A percentile compares a stretch with the other conserved stretches of the same genome.
Evolutionary conservation across 306 rosid genomes (phyloP).

Genomic region (Vicia villosa): DNA sequence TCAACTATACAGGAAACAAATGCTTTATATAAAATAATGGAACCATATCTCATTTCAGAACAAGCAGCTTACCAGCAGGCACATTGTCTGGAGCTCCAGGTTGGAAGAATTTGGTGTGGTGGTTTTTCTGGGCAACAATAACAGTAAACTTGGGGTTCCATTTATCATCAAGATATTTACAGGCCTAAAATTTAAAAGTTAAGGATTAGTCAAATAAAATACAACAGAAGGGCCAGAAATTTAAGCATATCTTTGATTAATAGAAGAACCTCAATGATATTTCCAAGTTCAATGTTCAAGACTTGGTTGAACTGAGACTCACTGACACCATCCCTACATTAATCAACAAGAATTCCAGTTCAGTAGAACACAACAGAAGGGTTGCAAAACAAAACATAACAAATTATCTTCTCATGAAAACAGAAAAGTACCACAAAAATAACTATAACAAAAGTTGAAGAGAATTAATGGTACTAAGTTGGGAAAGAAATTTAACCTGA

Average conservation of each 20-base stretch:
- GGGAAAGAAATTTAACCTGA: conserved; percentile 54
- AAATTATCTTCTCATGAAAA: no score
- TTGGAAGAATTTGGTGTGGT: conserved; percentile 90
- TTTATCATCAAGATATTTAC: conserved; percentile 78
- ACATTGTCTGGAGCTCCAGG: conserved; percentile 76
- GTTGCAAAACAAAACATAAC: no score
- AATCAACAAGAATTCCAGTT: not conserved
- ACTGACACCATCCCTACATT: conserved; percentile 88
- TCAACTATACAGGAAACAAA: not conserved
- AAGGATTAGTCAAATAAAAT: not conserved
- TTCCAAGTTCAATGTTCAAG: conserved; percentile 73
- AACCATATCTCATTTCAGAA: not conserved
- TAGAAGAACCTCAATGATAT: conserved; percentile 68
- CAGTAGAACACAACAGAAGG: not conserved
- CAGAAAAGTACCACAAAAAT: not conserved
- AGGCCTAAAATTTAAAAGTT: conserved; percentile 48
- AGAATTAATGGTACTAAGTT: not conserved
- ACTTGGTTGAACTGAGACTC: conserved; percentile 96
- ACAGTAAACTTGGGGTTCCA: conserved; percentile 88
- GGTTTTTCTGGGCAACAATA: conserved; percentile 89
- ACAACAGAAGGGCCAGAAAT: no score
- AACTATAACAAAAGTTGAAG: not conserved
- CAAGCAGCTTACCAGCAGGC: conserved; percentile 62
- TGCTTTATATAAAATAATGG: not conserved
- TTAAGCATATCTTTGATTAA: not conserved